phyloP scores from a whole-genome alignment of 768 basidiomycete species.

The Xerocomus brunneocitrinus region DNA sequence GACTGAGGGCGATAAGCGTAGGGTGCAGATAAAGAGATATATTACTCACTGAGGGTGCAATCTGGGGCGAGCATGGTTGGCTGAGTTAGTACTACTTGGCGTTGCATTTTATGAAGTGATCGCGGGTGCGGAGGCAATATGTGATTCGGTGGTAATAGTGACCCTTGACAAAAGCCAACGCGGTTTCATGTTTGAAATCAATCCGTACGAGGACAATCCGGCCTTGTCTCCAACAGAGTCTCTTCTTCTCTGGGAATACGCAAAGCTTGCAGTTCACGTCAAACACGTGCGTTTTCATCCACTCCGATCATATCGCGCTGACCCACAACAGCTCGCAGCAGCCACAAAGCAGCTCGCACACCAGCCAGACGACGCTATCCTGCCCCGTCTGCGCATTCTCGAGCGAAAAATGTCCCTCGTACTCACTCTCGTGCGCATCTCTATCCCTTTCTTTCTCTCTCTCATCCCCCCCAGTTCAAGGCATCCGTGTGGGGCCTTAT shows the following conservation, averaged over 20 bases:
- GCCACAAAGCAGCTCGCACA: constrained; percentile 69
- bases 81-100: not conserved
- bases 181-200: constrained; percentile 37
- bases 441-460: not conserved
- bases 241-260: constrained; percentile 89
- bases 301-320: not conserved
- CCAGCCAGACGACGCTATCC: constrained; percentile 71
- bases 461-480: constrained; percentile 64
- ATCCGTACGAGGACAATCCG: constrained; percentile 73
- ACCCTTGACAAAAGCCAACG: not conserved
- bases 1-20: constrained; percentile 28
- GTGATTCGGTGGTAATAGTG: no score
- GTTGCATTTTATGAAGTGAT: no score
- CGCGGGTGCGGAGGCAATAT: no score
- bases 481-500: constrained; percentile 95
- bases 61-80: constrained; percentile 32
- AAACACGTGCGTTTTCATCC: constrained; percentile 50
- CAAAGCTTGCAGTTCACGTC: constrained; percentile 77
- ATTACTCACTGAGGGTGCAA: constrained; percentile 64
- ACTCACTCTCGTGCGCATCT: constrained; percentile 67
- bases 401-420: constrained; percentile 96
- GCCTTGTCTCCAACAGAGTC: constrained; percentile 65
- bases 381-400: constrained; percentile 70
- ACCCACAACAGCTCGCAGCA: constrained; percentile 48
- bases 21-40: not conserved